phyloP scores from a whole-genome alignment of 192 early-diverging fungal species.

The Dispira parvispora region DNA sequence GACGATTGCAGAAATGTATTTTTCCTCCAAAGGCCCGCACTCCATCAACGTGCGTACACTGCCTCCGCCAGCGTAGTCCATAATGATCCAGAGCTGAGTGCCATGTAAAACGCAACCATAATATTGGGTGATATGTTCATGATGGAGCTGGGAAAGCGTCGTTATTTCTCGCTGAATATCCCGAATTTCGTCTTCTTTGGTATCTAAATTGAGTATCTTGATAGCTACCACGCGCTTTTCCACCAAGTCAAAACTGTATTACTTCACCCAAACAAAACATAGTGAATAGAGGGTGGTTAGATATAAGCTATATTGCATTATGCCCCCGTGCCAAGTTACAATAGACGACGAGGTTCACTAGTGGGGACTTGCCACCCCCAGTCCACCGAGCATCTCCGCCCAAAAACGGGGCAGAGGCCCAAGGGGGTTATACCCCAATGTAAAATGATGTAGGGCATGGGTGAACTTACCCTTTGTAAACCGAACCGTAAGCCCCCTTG shows the following conservation, averaged over 20 bases:
- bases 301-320: no score
- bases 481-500: constrained; percentile 51
- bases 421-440: no score
- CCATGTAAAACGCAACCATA: constrained; percentile 78
- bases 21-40: constrained; percentile 74
- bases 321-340: no score
- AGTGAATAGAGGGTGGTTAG: no score
- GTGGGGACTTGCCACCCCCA: no score
- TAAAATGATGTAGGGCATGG: no score
- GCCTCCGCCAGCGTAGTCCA: constrained; percentile 95
- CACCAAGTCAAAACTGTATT: constrained; percentile 50
- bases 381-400: no score
- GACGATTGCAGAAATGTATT: constrained; percentile 74
- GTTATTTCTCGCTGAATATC: constrained; percentile 92
- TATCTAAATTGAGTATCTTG: constrained; percentile 95
- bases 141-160: constrained; percentile 70
- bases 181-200: constrained; percentile 85
- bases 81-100: constrained; percentile 94
- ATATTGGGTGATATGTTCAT: constrained; percentile 84
- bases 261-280: no score
- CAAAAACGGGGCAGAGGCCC: no score
- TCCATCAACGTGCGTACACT: constrained; percentile 67
- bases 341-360: no score
- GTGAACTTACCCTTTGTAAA: constrained; percentile 46
- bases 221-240: constrained; percentile 79